Evolutionary conservation across 108 stramenopile species (phyloP), one percentile per base, ranked within the genome.

Genomic region (Nitzschia palea): DNA sequence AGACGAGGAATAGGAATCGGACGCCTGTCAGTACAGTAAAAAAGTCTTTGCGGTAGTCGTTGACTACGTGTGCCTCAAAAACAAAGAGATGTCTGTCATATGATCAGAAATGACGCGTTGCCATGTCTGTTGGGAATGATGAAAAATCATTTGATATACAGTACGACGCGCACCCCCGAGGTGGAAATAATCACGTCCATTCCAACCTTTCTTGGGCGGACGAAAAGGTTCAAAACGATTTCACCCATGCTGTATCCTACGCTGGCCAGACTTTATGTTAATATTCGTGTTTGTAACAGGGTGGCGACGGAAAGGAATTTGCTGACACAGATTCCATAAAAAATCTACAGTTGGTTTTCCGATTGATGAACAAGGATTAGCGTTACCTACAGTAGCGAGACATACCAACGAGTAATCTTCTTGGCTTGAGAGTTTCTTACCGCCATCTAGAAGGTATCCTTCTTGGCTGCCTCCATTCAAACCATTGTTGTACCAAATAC

Each of bases 401-500:
- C n/a, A n/a, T n/a, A n/a, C n/a, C n/a, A n/a, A n/a, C n/a, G n/a
- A n/a, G n/a, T n/a, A n/a, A n/a, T n/a, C n/a, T n/a, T n/a, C n/a
- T n/a, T n/a, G n/a, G n/a, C n/a, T n/a, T n/a, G n/a, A n/a, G n/a
- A n/a, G n/a, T n/a, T 40, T 27, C 63, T 22, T 64, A 64, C 63
- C 76, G 59, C 40, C 59, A 44, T 96, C 94, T 44, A 70, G 64
- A 27, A 96, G 79, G 68, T 93, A 96, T 37, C 85, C 81, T 75
- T 96, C 94, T 4, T 78, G 61, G 29, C 74, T 76, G 1, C 93
- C 93, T 18, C 96, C 94, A 58, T 90, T 94, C 32, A 97, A 79
- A 1, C 96, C 96, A 78, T 97, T n/a, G 96, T 18, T 94, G 60
- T 0, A 97, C 69, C 2, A 96, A 31, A 80, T 89, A 94, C 17